Conservation (phyloP, 805 yeast species). For the Saccharomycopsis selenospora region DNA sequence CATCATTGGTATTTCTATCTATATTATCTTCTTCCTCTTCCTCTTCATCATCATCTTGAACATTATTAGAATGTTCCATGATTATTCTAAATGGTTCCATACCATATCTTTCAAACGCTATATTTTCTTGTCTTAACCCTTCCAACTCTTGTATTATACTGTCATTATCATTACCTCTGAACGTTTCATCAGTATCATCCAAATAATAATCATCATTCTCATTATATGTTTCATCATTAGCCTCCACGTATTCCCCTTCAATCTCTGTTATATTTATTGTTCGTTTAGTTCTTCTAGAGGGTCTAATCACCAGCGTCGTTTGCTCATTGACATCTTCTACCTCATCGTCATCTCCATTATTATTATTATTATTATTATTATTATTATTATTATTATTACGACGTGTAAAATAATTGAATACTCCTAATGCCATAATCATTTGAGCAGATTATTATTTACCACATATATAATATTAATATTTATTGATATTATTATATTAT, state of each 20-base stretch:
- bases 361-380: neutral
- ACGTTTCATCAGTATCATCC: neutral
- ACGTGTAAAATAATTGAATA: neutral
- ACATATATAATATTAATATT: too few species aligned
- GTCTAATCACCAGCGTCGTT: too few species aligned
- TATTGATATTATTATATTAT: too few species aligned
- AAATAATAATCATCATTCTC: neutral
- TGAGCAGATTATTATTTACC: too few species aligned
- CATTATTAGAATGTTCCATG: neutral
- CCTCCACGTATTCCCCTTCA: neutral
- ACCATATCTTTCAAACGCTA: neutral
- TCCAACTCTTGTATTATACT: neutral
- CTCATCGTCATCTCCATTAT: neutral
- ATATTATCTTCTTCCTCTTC: neutral
- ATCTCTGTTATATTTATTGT: neutral
- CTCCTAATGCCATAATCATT: neutral
- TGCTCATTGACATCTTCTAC: too few species aligned
- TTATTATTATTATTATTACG: neutral
- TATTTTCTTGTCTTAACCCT: neutral
- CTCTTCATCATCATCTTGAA: neutral
- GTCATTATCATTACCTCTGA: neutral
- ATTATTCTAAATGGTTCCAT: neutral
- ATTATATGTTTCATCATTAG: neutral
- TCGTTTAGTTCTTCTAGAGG: neutral
- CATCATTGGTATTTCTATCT: constrained; percentile 1